A percentile compares a stretch with the other conserved stretches of the same genome.
Evolutionary conservation across 306 rosid species (phyloP).

Genomic region (Cicer judaicum): DNA sequence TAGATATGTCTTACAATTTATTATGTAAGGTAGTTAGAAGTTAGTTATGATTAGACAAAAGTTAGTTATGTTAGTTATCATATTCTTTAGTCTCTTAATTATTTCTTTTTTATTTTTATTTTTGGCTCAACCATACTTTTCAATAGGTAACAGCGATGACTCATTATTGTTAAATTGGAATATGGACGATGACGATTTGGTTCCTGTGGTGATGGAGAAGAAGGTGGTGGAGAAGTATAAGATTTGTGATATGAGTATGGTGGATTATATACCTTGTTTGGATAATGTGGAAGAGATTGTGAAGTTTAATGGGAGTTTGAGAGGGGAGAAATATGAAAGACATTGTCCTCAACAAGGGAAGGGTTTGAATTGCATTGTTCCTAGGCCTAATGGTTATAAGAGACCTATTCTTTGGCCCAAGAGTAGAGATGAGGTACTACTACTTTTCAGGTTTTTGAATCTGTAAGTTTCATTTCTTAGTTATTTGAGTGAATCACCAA

Average conservation of each 20-base stretch:
- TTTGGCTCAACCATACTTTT: too few species aligned
- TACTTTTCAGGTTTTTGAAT: conserved; percentile 38
- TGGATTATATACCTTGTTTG: conserved; percentile 82
- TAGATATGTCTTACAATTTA: too few species aligned
- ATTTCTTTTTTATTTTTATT: too few species aligned
- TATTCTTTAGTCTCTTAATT: too few species aligned
- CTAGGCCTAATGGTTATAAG: conserved; percentile 65
- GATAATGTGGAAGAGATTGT: conserved; percentile 62
- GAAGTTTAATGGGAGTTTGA: conserved; percentile 47
- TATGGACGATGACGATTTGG: conserved; percentile 11
- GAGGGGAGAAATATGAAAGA: conserved; percentile 72
- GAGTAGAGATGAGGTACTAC: conserved; percentile 83
- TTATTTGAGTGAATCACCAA: background rate
- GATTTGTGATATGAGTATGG: conserved; percentile 59
- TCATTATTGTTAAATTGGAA: conserved; percentile 43
- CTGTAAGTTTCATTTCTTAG: conserved; percentile 26
- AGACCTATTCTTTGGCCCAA: conserved; percentile 73
- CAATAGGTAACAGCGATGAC: conserved; percentile 51
- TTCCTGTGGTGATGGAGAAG: conserved; percentile 36
- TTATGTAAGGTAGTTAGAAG: too few species aligned
- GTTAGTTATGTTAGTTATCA: too few species aligned
- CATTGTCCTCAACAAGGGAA: conserved; percentile 69
- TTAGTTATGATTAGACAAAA: too few species aligned
- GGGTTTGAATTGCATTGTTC: conserved; percentile 70
- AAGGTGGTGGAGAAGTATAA: conserved; percentile 53